Base-by-base conservation (phyloP, 768 basidiomycete species). In the Paxillus rubicundulus region DNA sequence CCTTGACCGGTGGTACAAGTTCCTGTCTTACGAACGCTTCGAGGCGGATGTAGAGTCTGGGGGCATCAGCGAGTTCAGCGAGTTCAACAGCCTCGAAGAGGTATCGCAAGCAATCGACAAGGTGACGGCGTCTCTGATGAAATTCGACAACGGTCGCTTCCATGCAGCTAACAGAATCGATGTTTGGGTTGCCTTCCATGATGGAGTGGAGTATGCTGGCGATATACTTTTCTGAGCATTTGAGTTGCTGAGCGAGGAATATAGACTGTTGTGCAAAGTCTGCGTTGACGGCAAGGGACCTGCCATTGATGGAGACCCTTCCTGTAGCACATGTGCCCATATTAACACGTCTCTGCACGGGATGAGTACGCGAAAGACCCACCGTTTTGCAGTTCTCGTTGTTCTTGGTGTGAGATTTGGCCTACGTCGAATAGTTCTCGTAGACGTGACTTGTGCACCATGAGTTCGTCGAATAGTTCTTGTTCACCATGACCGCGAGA, bases 241-340 rank as follows among this genome's bases (percentile, higher is more conserved):
- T 78, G 48, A 97, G 84, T 49, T 90, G 82, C 63, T 88, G 83
- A 0, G 93, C 82, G 50, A 95, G 80, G 69, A 91, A 89, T 50
- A 89, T 67, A 50, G 78, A 82, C 66, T 90, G 90, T 45, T 80
- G 82, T 13, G 83, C 84, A 68, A 93, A 92, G 63, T 93, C 87
- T 13, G 81, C 68, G 66, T 90, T 92, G 57, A 94, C 79, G 0
- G 84, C 82, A 33, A 86, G 76, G n/a, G 82, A 74, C 60, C 79
- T 81, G 28, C 87, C 84, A 52, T 86, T 75, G 18, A 90, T 72
- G 0, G 74, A 66, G 17, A 80, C 80, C 70, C 81, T 87, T 55
- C 89, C 91, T 93, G 63, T 0, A 48, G 28, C n/a, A 27, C 32
- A 9, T n/a, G 0, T 28, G 36, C 49, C 32, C 42, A 46, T 33